Evolutionary conservation across 2,329 filamentous ascomycete genomes (phyloP).

Genomic region (Fusarium staphyleae): DNA sequence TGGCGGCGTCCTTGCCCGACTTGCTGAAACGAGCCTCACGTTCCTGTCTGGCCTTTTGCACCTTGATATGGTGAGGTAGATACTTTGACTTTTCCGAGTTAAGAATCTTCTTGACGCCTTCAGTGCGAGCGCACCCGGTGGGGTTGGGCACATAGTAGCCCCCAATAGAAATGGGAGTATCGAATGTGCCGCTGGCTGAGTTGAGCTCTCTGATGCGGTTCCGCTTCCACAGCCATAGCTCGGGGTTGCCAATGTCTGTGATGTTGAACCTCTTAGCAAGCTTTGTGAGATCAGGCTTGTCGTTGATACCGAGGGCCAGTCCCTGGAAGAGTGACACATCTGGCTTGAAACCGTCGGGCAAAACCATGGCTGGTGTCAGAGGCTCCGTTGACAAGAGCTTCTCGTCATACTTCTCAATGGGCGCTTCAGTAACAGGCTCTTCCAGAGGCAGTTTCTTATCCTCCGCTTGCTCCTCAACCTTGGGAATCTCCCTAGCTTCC

Average conservation of each 20-base stretch:
- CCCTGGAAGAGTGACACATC: slow-evolving; percentile 55
- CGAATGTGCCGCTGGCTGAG: slow-evolving; percentile 40
- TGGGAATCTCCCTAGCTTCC: slow-evolving; percentile 29
- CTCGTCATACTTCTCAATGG: slow-evolving; percentile 60
- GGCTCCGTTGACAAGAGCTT: slow-evolving; percentile 59
- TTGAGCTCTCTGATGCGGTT: slow-evolving; percentile 65
- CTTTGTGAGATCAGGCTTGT: slow-evolving; percentile 57
- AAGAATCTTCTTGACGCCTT: slow-evolving; percentile 93
- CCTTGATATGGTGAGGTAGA: slow-evolving; percentile 94
- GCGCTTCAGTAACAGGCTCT: slow-evolving; percentile 46
- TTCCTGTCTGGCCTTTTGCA: slow-evolving; percentile 89
- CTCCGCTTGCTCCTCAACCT: slow-evolving; percentile 20
- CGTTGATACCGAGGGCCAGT: slow-evolving; percentile 53
- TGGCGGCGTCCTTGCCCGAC: slow-evolving; percentile 70
- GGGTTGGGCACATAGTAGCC: slow-evolving; percentile 84
- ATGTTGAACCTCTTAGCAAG: slow-evolving; percentile 57
- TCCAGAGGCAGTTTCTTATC: slow-evolving; percentile 39
- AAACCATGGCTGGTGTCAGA: slow-evolving; percentile 51
- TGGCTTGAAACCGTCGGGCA: slow-evolving; percentile 55
- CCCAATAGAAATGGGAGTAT: slow-evolving; percentile 56
- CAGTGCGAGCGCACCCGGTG: slow-evolving; percentile 87
- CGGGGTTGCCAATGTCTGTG: slow-evolving; percentile 56
- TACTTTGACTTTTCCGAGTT: slow-evolving; percentile 99
- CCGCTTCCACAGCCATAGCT: slow-evolving; percentile 65
- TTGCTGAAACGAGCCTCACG: slow-evolving; percentile 78